phyloP scores from a whole-genome alignment of 148 eudicot species.

The Heliosperma pusillum region DNA sequence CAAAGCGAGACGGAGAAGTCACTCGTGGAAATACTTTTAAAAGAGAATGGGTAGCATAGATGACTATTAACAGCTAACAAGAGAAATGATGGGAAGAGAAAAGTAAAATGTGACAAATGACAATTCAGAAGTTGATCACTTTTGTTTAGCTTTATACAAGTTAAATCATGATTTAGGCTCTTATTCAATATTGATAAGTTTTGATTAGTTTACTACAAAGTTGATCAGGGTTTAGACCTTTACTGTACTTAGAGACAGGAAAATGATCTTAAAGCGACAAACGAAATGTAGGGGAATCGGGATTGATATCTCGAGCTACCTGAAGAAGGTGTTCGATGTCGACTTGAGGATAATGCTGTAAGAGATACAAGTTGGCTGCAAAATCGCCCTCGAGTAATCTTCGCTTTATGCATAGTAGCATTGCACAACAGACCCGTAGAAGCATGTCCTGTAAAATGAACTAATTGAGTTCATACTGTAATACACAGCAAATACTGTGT shows the following conservation, averaged over 20 bases:
- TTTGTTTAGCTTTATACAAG: background rate
- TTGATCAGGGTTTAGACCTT: background rate
- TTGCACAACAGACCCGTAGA: constrained; percentile 60
- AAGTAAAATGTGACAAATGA: background rate
- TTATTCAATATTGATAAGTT: background rate
- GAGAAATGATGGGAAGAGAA: too few species aligned
- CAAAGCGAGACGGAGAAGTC: too few species aligned
- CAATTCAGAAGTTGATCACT: too few species aligned
- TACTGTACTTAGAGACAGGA: too few species aligned
- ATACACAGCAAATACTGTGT: background rate
- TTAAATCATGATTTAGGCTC: background rate
- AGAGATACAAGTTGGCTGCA: constrained; percentile 50
- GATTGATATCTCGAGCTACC: constrained; percentile 44
- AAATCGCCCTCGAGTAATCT: constrained; percentile 56
- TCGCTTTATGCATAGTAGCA: constrained; percentile 53
- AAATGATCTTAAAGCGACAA: constrained; percentile 14
- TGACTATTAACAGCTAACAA: too few species aligned
- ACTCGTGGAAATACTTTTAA: too few species aligned
- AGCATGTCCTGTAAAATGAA: constrained; percentile 52
- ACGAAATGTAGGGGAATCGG: constrained; percentile 35
- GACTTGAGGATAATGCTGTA: constrained; percentile 54
- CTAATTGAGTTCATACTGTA: background rate
- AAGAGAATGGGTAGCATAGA: too few species aligned
- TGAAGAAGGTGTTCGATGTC: constrained; percentile 46
- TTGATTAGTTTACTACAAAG: background rate